These are phyloP conservation scores for Podila horticola DNA, from an alignment of 192 early-diverging fungal species.

Conservation along the genomic window DNA sequence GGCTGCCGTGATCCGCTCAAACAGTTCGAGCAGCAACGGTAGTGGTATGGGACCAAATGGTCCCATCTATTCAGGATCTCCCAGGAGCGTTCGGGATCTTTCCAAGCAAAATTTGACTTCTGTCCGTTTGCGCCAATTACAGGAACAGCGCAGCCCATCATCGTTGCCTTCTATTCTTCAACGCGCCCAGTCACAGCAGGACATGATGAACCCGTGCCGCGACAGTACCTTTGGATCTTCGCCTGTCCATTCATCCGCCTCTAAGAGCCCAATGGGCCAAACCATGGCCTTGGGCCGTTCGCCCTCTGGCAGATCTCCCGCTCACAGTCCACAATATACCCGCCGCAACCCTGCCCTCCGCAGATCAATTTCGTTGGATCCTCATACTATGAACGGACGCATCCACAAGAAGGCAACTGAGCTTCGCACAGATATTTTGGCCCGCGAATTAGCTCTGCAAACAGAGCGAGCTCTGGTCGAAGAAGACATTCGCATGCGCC, in stretches of 20 bases:
- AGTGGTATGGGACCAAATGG: slow-evolving; percentile 13
- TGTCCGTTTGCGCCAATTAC: slow-evolving; percentile 20
- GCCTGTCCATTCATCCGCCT: not conserved
- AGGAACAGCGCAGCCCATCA: slow-evolving; percentile 16
- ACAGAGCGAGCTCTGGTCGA: slow-evolving; percentile 17
- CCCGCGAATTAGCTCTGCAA: slow-evolving; percentile 13
- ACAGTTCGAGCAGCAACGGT: slow-evolving; percentile 27
- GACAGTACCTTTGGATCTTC: not conserved
- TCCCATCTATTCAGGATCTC: slow-evolving; percentile 8
- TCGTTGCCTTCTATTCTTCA: not conserved
- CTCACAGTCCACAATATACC: not conserved
- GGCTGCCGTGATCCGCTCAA: slow-evolving; percentile 25
- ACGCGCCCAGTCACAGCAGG: slow-evolving; percentile 24
- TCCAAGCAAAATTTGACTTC: slow-evolving; percentile 20
- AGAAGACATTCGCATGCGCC: slow-evolving; percentile 10
- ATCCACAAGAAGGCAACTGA: not conserved
- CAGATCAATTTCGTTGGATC: slow-evolving; percentile 25
- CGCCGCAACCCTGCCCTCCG: slow-evolving; percentile 31
- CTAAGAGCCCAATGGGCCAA: no score
- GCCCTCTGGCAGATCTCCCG: not conserved
- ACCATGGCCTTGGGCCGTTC: no score
- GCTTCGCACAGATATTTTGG: slow-evolving; percentile 10
- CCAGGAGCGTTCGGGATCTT: slow-evolving; percentile 16
- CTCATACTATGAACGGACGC: slow-evolving; percentile 5
- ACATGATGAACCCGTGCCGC: not conserved